Conservation (phyloP, 2,329 filamentous ascomycete genomes). For the Boeremia lycopersici region DNA sequence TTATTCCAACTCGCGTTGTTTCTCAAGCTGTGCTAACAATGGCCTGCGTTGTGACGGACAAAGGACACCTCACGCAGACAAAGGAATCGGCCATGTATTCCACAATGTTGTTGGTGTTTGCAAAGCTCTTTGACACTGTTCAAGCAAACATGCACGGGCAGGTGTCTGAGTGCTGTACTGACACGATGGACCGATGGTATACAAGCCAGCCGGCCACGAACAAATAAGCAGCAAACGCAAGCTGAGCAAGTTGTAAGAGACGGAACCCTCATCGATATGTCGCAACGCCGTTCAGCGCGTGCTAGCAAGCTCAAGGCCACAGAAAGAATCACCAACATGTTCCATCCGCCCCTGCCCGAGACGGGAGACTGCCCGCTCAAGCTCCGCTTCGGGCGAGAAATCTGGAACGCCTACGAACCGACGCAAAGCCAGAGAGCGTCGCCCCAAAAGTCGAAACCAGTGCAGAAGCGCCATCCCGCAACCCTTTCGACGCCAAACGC, state of each 20-base stretch:
- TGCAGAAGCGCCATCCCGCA: not conserved
- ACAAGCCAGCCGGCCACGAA: slow-evolving; percentile 7
- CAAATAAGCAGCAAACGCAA: slow-evolving; percentile 12
- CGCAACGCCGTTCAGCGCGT: not conserved
- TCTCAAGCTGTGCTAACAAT: not conserved
- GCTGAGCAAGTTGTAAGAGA: not conserved
- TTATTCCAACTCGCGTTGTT: not conserved
- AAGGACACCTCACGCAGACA: not conserved
- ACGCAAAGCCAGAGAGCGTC: not conserved
- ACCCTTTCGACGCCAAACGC: not conserved
- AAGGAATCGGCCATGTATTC: not conserved
- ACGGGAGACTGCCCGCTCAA: not conserved
- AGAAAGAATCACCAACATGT: not conserved
- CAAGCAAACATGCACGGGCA: not conserved
- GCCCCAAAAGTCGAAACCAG: not conserved
- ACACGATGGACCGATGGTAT: not conserved
- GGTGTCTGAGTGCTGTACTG: not conserved
- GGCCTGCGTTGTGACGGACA: not conserved
- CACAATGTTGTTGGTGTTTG: not conserved
- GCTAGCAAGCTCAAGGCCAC: slow-evolving; percentile 4
- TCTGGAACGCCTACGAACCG: slow-evolving; percentile 20
- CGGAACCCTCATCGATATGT: not conserved
- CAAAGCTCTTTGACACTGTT: not conserved
- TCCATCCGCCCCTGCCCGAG: not conserved
- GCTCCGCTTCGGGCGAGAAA: slow-evolving; percentile 17